These are phyloP conservation scores for Mycena albidolilacea DNA, from an alignment of 768 basidiomycete species.

Conservation along the genomic window DNA sequence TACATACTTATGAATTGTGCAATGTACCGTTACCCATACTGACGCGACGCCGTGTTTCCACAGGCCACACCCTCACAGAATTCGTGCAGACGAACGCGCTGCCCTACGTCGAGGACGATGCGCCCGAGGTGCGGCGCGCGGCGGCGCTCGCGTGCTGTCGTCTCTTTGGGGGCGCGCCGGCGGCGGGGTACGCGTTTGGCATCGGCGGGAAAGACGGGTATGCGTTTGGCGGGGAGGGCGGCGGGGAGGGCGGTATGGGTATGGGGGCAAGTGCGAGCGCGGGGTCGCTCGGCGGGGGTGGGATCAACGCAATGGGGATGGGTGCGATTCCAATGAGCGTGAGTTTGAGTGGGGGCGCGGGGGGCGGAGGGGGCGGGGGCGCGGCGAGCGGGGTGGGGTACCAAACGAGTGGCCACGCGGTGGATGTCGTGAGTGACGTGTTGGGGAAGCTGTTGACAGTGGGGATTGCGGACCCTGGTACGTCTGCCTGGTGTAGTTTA, in stretches of 20 bases:
- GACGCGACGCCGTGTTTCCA: background rate
- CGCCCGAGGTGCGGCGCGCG: conserved; percentile 87
- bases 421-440: conserved; percentile 97
- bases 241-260: conserved; percentile 6
- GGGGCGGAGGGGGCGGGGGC: background rate
- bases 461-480: conserved; percentile 96
- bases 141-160: conserved; percentile 94
- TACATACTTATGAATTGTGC: conserved; percentile 46
- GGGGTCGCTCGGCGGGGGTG: background rate
- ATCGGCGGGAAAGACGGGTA: background rate
- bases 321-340: background rate
- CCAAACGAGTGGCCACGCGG: conserved; percentile 96
- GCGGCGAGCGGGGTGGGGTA: conserved; percentile 68
- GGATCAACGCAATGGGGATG: background rate
- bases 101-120: conserved; percentile 95
- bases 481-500: conserved; percentile 17
- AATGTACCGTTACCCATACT: background rate
- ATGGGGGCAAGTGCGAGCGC: background rate
- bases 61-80: conserved; percentile 94
- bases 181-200: background rate
- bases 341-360: background rate
- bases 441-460: conserved; percentile 95
- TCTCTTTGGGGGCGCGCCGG: conserved; percentile 81
- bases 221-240: conserved; percentile 3
- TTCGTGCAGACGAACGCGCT: conserved; percentile 93